phyloP scores from a whole-genome alignment of 1,284 basidiomycete species.

The Paramarasmius palmivorus region DNA sequence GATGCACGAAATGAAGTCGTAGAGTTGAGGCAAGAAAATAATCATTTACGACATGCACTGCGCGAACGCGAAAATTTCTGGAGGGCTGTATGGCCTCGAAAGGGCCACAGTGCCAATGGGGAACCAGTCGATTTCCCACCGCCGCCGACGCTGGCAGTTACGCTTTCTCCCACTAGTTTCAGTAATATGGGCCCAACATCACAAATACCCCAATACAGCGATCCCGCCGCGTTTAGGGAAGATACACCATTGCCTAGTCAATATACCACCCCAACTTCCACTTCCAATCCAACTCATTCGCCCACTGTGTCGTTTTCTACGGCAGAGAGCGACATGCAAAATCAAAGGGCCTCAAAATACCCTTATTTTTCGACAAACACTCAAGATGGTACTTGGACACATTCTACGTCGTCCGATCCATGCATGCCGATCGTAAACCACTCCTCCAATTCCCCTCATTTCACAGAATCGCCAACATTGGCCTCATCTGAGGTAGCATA shows the following conservation, averaged over 20 bases:
- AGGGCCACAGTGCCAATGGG: constrained; percentile 50
- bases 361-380: too few relatives aligned
- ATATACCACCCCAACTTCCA: constrained; percentile 40
- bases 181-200: constrained; percentile 28
- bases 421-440: constrained; percentile 52
- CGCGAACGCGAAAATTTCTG: constrained; percentile 73
- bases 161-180: constrained; percentile 23
- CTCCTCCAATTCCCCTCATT: constrained; percentile 52
- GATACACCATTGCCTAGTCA: constrained; percentile 26
- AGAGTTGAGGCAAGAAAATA: constrained; percentile 64
- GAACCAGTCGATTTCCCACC: constrained; percentile 57
- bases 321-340: constrained; percentile 39
- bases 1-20: constrained; percentile 58
- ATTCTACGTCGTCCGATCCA: constrained; percentile 46
- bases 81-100: constrained; percentile 65
- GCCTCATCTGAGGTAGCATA: constrained; percentile 58
- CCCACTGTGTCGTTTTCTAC: constrained; percentile 47
- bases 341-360: constrained; percentile 52
- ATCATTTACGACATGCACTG: constrained; percentile 59
- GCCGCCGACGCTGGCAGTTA: constrained; percentile 43
- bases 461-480: constrained; percentile 58
- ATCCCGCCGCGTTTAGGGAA: constrained; percentile 23
- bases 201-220: constrained; percentile 38
- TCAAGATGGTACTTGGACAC: constrained; percentile 43
- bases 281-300: constrained; percentile 45